Percentiles rank a stretch among this genome's conserved stretches.
Evolutionary conservation across 1,139 yeast genomes (phyloP).

Genomic region (Saccharomycopsis crataegensis): DNA sequence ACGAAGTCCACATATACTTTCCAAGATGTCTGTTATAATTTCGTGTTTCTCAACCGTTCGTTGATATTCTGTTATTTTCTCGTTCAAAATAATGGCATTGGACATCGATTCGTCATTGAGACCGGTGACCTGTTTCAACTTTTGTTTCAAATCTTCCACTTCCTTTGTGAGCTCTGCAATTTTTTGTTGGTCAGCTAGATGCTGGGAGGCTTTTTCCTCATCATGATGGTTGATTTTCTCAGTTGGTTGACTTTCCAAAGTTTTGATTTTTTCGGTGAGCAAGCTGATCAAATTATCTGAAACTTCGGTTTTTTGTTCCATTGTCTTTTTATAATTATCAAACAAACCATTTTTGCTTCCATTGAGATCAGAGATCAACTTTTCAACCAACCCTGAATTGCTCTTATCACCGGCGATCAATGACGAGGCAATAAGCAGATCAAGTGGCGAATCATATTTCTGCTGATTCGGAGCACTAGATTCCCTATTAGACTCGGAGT

Average conservation of each 20-base stretch:
- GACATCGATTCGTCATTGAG: no score
- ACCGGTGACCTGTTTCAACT: background rate
- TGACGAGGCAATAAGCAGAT: no score
- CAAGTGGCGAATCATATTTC: no score
- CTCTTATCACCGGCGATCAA: background rate
- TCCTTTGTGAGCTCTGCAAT: background rate
- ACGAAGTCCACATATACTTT: constrained; percentile 49
- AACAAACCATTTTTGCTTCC: background rate
- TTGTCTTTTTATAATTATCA: constrained; percentile 2
- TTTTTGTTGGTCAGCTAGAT: background rate
- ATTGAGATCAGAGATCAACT: background rate
- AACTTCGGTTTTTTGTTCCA: background rate
- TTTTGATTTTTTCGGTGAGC: background rate
- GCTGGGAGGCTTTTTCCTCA: no score
- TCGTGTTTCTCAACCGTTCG: constrained; percentile 40
- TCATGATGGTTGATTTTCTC: no score
- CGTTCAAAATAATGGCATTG: no score
- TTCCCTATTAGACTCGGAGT: background rate
- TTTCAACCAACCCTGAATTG: background rate
- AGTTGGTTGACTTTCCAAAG: no score
- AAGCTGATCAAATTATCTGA: background rate
- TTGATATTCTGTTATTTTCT: constrained; percentile 19
- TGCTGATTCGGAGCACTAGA: no score
- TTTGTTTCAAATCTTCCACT: background rate
- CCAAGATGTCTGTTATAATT: constrained; percentile 47